Conservation (phyloP, 2,329 filamentous ascomycete genomes). For the Nemania sp. region DNA sequence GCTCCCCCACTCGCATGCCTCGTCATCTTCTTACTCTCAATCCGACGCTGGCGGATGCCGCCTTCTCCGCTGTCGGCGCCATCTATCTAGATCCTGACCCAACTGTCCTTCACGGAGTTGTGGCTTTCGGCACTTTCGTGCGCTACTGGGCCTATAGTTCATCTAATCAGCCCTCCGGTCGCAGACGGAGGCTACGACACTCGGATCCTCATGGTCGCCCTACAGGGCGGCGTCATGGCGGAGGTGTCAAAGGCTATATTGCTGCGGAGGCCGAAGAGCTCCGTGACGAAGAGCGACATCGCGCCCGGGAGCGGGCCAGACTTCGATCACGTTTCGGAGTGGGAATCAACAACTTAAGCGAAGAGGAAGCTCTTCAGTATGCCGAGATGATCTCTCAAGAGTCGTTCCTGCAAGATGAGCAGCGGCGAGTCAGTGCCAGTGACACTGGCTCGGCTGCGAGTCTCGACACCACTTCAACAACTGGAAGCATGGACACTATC, state of each 20-base stretch:
- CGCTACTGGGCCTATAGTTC: constrained; percentile 95
- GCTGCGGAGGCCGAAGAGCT: constrained; percentile 83
- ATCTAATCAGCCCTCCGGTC: constrained; percentile 72
- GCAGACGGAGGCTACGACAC: constrained; percentile 77
- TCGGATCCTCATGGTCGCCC: constrained; percentile 60
- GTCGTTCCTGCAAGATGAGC: constrained; percentile 59
- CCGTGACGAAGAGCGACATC: constrained; percentile 69
- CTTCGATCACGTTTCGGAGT: constrained; percentile 83
- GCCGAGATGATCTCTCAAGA: constrained; percentile 69
- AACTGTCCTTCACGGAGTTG: constrained; percentile 79
- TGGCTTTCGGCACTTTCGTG: constrained; percentile 83
- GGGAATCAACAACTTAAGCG: constrained; percentile 68
- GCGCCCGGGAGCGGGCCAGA: constrained; percentile 67
- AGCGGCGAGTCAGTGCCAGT: constrained; percentile 55
- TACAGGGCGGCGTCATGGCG: constrained; percentile 59
- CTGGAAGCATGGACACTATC: constrained; percentile 48
- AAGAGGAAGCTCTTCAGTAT: constrained; percentile 67
- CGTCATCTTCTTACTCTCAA: constrained; percentile 64
- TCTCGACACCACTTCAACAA: constrained; percentile 43
- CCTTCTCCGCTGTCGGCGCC: constrained; percentile 79
- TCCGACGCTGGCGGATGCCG: constrained; percentile 66
- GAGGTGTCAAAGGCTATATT: constrained; percentile 78
- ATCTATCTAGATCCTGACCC: constrained; percentile 87
- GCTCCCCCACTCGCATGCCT: constrained; percentile 79
- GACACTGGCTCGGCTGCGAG: constrained; percentile 56